These are phyloP conservation scores for Odontarrhena argentea DNA, from an alignment of 345 rosid species.

Conservation along the genomic window DNA sequence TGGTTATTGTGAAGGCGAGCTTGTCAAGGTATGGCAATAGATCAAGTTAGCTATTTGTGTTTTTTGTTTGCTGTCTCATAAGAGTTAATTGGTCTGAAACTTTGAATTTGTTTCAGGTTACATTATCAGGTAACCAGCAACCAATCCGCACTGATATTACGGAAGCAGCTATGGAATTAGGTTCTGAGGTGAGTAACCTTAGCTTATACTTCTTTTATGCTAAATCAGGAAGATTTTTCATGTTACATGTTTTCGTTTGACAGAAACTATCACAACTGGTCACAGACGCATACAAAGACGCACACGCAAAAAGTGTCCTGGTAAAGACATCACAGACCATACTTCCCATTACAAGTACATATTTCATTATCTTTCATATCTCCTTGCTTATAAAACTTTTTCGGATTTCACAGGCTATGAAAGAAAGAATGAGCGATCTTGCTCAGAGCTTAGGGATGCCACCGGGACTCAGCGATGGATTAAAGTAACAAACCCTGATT, in stretches of 20 bases:
- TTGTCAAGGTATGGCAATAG: conserved; percentile 57
- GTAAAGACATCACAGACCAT: conserved; percentile 42
- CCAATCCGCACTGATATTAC: conserved; percentile 81
- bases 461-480: conserved; percentile 67
- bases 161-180: conserved; percentile 91
- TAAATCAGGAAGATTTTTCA: conserved; percentile 1
- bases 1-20: conserved; percentile 89
- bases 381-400: conserved; percentile 2
- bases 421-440: conserved; percentile 87
- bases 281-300: conserved; percentile 90
- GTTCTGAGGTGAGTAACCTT: conserved; percentile 64
- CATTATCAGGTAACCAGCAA: conserved; percentile 82
- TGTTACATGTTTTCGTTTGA: conserved; percentile 25
- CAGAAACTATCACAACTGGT: conserved; percentile 81
- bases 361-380: conserved; percentile 3
- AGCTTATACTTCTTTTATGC: not conserved
- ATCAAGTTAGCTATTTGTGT: conserved; percentile 13
- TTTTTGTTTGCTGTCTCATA: not conserved
- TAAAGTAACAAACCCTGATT: conserved; percentile 44
- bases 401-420: conserved; percentile 66
- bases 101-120: conserved; percentile 49
- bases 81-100: not conserved
- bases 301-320: conserved; percentile 87
- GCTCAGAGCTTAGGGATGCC: conserved; percentile 97
- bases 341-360: not conserved